These are phyloP conservation scores for Eucalyptus coolabah DNA, from an alignment of 345 rosid species.

Conservation along the genomic window DNA sequence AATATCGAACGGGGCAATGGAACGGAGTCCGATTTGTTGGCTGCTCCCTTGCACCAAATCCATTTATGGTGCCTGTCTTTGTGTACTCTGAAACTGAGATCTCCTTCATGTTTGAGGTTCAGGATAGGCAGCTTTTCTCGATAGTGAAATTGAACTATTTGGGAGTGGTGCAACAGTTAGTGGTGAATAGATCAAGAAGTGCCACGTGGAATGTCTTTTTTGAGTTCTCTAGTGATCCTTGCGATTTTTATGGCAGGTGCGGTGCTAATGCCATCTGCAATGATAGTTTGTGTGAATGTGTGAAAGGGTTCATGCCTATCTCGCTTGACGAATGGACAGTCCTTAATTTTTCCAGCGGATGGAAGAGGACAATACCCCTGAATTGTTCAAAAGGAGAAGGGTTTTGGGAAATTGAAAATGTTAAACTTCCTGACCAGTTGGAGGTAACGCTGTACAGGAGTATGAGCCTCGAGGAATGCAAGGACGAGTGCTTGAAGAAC, in stretches of 20 bases:
- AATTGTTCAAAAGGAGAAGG: not conserved
- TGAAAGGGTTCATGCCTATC: slow-evolving; percentile 17
- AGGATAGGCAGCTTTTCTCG: too few species aligned
- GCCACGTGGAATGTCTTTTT: accelerated
- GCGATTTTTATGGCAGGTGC: too few species aligned
- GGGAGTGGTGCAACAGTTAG: too few species aligned
- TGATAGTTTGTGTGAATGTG: not conserved
- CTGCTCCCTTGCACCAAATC: too few species aligned
- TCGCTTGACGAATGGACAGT: slow-evolving; percentile 9
- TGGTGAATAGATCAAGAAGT: too few species aligned
- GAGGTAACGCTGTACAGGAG: not conserved
- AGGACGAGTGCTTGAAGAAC: slow-evolving; percentile 1
- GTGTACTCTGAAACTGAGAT: too few species aligned
- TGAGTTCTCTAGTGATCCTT: too few species aligned
- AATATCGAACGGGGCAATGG: too few species aligned
- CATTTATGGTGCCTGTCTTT: accelerated
- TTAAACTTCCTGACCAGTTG: slow-evolving; percentile 4
- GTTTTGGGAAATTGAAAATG: not conserved
- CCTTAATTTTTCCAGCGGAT: not conserved
- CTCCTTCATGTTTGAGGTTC: too few species aligned
- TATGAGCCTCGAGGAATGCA: slow-evolving; percentile 8
- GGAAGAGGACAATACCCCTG: not conserved
- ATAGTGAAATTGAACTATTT: too few species aligned
- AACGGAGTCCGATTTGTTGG: too few species aligned
- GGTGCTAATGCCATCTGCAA: too few species aligned